Conservation (phyloP, 2,329 filamentous ascomycete species). For the Monilinia fructigena region DNA sequence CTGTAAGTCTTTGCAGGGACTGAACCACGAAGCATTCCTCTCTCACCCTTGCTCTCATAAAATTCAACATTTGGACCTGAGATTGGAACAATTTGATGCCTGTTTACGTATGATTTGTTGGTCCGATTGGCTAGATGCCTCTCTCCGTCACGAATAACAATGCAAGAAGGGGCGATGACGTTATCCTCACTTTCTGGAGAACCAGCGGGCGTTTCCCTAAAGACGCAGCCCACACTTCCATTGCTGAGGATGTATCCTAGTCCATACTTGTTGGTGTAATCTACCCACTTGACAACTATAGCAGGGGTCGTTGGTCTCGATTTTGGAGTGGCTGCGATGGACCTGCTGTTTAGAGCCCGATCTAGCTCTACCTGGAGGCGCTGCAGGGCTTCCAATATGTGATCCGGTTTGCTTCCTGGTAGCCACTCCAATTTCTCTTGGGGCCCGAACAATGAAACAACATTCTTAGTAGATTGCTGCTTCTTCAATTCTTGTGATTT, state of each 20-base stretch:
- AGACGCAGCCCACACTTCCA: slow-evolving; percentile 72
- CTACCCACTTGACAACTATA: slow-evolving; percentile 78
- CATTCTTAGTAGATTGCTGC: slow-evolving; percentile 43
- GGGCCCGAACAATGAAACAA: slow-evolving; percentile 52
- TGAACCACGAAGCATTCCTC: slow-evolving; percentile 61
- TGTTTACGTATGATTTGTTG: slow-evolving; percentile 55
- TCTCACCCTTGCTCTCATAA: slow-evolving; percentile 67
- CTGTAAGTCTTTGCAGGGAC: slow-evolving; percentile 63
- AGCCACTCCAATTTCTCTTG: slow-evolving; percentile 52
- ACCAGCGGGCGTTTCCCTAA: slow-evolving; percentile 51
- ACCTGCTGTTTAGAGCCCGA: slow-evolving; percentile 60
- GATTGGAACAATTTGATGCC: slow-evolving; percentile 64
- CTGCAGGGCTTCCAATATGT: slow-evolving; percentile 55
- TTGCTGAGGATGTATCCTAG: slow-evolving; percentile 82
- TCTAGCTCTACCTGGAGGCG: slow-evolving; percentile 61
- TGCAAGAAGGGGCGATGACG: slow-evolving; percentile 65
- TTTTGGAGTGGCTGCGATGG: slow-evolving; percentile 59
- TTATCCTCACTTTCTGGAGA: slow-evolving; percentile 49
- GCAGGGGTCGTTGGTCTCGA: slow-evolving; percentile 57
- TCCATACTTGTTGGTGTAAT: slow-evolving; percentile 85
- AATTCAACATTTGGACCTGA: slow-evolving; percentile 63
- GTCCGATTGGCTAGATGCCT: slow-evolving; percentile 63
- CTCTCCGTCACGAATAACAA: slow-evolving; percentile 70
- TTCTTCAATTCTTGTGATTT: slow-evolving; percentile 36
- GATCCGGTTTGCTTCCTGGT: slow-evolving; percentile 55